Conservation (phyloP, 225 moss, liverwort and hornwort genomes). For the Sphagnum contortum region DNA sequence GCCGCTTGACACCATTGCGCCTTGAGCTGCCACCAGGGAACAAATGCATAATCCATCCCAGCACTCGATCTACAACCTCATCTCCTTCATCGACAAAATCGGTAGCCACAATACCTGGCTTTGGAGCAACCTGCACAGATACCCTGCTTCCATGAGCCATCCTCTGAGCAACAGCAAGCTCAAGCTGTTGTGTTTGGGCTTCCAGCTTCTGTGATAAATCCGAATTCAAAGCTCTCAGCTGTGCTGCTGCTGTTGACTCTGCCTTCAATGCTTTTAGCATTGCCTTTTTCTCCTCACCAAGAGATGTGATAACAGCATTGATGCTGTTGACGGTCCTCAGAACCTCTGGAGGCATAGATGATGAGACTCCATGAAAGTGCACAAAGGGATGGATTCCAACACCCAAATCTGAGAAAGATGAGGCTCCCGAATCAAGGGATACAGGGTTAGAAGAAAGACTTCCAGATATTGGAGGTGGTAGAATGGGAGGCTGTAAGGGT, state of each 20-base stretch:
- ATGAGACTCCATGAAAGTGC: slow-evolving; percentile 31
- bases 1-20: slow-evolving; percentile 61
- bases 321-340: slow-evolving; percentile 66
- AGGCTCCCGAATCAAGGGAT: slow-evolving; percentile 5
- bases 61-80: slow-evolving; percentile 92
- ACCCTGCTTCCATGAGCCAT: slow-evolving; percentile 62
- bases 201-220: slow-evolving; percentile 90
- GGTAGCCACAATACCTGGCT: slow-evolving; percentile 41
- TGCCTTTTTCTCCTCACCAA: slow-evolving; percentile 80
- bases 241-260: slow-evolving; percentile 75
- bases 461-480: too few relatives aligned
- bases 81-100: slow-evolving; percentile 96
- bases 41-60: slow-evolving; percentile 94
- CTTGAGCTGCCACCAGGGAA: slow-evolving; percentile 77
- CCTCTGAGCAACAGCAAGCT: slow-evolving; percentile 84
- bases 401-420: not conserved
- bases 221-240: slow-evolving; percentile 68
- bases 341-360: slow-evolving; percentile 52
- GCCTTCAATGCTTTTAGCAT: slow-evolving; percentile 78
- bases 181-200: slow-evolving; percentile 86
- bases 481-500: slow-evolving; percentile 8
- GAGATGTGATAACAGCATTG: slow-evolving; percentile 45
- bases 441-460: slow-evolving; percentile 2
- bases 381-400: slow-evolving; percentile 31
- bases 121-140: slow-evolving; percentile 17